These are phyloP conservation scores for Podospora conica DNA, from an alignment of 495 filamentous ascomycete genomes.

Conservation along the genomic window DNA sequence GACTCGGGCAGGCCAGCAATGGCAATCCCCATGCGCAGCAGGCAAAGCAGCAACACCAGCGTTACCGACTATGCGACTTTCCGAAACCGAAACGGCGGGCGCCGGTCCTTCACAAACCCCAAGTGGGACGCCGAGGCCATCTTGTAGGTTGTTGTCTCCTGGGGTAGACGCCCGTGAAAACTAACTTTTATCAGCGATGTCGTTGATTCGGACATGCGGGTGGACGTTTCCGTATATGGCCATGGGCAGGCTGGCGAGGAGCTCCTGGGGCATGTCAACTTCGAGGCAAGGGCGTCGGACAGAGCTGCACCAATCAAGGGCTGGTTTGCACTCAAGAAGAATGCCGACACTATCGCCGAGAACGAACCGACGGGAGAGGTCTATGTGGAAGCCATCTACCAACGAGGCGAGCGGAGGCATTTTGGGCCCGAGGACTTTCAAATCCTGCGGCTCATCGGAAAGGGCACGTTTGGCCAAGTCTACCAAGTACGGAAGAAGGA, in stretches of 20 bases:
- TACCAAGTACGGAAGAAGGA: conserved; percentile 99
- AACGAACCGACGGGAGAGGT: conserved; percentile 81
- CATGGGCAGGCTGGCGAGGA: conserved; percentile 71
- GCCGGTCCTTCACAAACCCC: conserved; percentile 71
- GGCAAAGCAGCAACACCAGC: conserved; percentile 92
- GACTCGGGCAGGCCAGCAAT: conserved; percentile 68
- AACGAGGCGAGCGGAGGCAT: conserved; percentile 84
- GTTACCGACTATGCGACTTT: conserved; percentile 62
- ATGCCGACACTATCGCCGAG: conserved; percentile 47
- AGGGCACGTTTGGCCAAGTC: conserved; percentile 98
- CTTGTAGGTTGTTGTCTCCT: conserved; percentile 58
- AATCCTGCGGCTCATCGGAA: conserved; percentile 92
- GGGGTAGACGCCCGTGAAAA: not conserved
- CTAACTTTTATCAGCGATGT: conserved; percentile 68
- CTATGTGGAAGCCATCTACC: conserved; percentile 75
- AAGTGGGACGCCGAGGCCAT: conserved; percentile 93
- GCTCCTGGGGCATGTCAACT: conserved; percentile 84
- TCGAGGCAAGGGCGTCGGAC: conserved; percentile 56
- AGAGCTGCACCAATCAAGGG: conserved; percentile 68
- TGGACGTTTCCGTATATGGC: conserved; percentile 93
- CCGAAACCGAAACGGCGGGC: conserved; percentile 44
- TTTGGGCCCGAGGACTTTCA: conserved; percentile 97
- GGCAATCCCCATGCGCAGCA: conserved; percentile 92
- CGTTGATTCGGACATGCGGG: conserved; percentile 81
- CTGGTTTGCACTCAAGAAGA: conserved; percentile 76